Conservation (phyloP, 176 grass and related monocot genomes). For the Zoysia japonica region DNA sequence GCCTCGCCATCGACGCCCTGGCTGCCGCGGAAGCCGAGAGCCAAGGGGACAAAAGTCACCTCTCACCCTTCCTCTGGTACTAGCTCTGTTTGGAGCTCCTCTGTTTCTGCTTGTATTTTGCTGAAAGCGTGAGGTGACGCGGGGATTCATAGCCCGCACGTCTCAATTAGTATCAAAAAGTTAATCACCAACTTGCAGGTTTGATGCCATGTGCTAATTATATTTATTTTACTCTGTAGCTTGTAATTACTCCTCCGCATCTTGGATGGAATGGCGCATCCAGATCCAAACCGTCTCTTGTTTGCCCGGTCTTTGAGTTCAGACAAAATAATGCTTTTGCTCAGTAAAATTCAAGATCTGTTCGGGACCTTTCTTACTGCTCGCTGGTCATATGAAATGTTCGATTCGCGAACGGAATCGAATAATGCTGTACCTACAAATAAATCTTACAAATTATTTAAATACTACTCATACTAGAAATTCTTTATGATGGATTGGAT, state of each 20-base stretch:
- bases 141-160: background rate
- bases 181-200: background rate
- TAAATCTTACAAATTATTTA: no score
- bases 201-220: background rate
- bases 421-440: no score
- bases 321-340: background rate
- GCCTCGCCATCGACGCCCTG: conserved; percentile 39
- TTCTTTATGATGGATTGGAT: no score
- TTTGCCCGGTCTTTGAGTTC: background rate
- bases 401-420: conserved; percentile 3
- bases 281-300: background rate
- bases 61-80: background rate
- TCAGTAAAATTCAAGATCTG: background rate
- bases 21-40: background rate
- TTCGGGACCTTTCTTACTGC: conserved; percentile 2
- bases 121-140: background rate
- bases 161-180: background rate
- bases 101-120: background rate
- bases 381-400: background rate
- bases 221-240: background rate
- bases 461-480: no score
- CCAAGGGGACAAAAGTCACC: background rate
- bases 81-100: background rate
- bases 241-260: background rate
- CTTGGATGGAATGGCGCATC: background rate